Evolutionary conservation across 495 filamentous ascomycete species (phyloP), one percentile per base, ranked within the genome.

Genomic region (Aspergillus kassunensis): DNA sequence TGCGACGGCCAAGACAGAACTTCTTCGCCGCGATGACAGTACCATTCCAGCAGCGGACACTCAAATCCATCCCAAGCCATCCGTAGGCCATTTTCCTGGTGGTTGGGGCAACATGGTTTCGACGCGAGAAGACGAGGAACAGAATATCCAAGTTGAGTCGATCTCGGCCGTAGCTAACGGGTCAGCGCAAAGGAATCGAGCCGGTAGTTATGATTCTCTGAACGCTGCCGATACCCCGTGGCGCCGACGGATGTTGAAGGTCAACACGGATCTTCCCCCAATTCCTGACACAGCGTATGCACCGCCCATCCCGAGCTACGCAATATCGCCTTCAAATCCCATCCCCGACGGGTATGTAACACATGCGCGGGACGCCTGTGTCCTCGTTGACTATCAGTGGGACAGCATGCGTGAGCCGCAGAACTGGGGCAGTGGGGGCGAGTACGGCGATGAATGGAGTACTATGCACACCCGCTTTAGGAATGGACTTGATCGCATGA

Each of bases 401-500:
- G 91, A 99, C 57, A 96, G 90, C 54, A 92, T 89, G 75, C 80
- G 86, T 35, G 73, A 76, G 1, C 82, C 87, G 0, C 76, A 84
- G 20, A 73, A 83, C 23, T 96, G 92, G 86, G 93, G 91, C 12
- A 80, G 88, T 56, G 93, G 93, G 0, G 95, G 91, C 10, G 80
- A 87, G 19, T 87, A 88, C 53, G 90, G 88, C 0, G 93, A 99
- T 62, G 93, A 97, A 69, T 99, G 93, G 93, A 86, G 89, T 31
- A 67, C 78, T 3, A 97, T 99, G 92, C 95, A 97, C 64, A 85
- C 82, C 61, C 79, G 93, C 18, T 93, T 97, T 51, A 78, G 88
- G 27, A 80, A 77, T 53, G 91, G 91, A 1, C 67, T 95, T 44
- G 79, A 85, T 44, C 75, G 78, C 13, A 79, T 97, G 75, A 70